These are phyloP conservation scores for Austroboletus festivus DNA, from an alignment of 768 basidiomycete species.

Conservation along the genomic window DNA sequence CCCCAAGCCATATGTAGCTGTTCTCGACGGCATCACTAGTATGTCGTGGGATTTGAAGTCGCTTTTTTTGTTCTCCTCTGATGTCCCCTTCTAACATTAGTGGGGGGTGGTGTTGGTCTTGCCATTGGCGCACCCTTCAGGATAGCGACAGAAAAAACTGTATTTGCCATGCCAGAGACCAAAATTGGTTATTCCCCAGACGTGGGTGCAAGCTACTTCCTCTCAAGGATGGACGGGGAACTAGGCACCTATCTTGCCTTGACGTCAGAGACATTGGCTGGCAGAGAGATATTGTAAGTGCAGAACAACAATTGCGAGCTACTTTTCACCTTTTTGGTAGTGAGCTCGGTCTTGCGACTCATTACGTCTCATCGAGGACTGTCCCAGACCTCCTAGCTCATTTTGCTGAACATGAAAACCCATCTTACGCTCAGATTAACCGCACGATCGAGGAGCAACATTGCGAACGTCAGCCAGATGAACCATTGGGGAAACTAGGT, in stretches of 20 bases:
- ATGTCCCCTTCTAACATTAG: constrained; percentile 37
- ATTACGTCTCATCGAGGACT: constrained; percentile 78
- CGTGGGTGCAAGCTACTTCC: constrained; percentile 88
- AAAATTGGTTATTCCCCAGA: constrained; percentile 90
- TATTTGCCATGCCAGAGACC: constrained; percentile 96
- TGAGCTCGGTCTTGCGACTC: constrained; percentile 91
- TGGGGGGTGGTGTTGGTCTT: constrained; percentile 96
- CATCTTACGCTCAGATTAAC: constrained; percentile 51
- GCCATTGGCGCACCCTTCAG: constrained; percentile 81
- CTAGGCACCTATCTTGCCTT: constrained; percentile 92
- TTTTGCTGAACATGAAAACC: constrained; percentile 45
- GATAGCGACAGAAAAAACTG: constrained; percentile 88
- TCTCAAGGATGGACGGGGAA: constrained; percentile 87
- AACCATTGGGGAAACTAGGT: constrained; percentile 49
- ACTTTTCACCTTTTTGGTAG: constrained; percentile 38
- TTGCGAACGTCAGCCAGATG: constrained; percentile 56
- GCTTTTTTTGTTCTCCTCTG: not conserved
- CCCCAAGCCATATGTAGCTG: constrained; percentile 84
- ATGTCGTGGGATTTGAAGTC: constrained; percentile 29
- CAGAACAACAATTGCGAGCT: constrained; percentile 3
- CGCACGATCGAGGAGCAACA: constrained; percentile 64
- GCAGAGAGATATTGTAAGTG: constrained; percentile 84
- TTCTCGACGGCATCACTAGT: constrained; percentile 93
- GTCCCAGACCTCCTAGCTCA: constrained; percentile 69
- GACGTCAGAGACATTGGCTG: constrained; percentile 68